Evolutionary conservation across 495 filamentous ascomycete species (phyloP), one percentile per base, ranked within the genome.

Genomic region (Neurospora hispaniola): DNA sequence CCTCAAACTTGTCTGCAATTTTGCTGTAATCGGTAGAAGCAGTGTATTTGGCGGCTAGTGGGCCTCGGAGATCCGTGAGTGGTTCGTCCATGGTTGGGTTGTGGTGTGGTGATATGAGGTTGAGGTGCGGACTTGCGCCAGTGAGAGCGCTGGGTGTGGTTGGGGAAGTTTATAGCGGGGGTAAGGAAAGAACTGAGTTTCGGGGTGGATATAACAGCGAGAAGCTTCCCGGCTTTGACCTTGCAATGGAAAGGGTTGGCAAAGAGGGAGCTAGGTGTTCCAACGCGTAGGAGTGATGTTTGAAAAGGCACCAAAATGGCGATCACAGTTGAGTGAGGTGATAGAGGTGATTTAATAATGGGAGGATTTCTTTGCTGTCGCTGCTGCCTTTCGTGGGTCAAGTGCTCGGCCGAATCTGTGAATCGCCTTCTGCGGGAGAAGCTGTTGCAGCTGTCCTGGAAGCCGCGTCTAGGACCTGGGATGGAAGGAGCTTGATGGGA

Each of bases 21-120:
- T 79, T 81, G 70, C 71, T 72, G 54, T 76, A 81, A n/a, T 80
- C 78, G 1, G 77, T 79, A 69, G 77, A 79, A 1, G 77, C 77
- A 23, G 73, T 75, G 69, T 80, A 79, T 72, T 70, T 77, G n/a
- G 59, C 48, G 1, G 76, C 68, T 9, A 80, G 71, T 16, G 75
- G 20, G 11, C 70, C 42, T 11, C 73, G 70, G 35, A 27, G 43
- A 14, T 46, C 70, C 20, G 73, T 69, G 42, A 38, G 42, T 38
- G 44, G 18, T 27, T 16, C 69, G 23, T 76, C 77, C 79, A 78
- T 81, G 40, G 11, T 75, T 69, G 42, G 2, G 12, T 71, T 74
- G 20, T 72, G 71, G 18, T 69, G 31, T 48, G 70, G 42, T 46
- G 35, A 69, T 41, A 69, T 41, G 75, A 70, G 23, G 73, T 76